Percentiles rank a stretch among this genome's conserved stretches.
phyloP scores from a whole-genome alignment of 2,329 filamentous ascomycete species.

The Emmonsia crescens region DNA sequence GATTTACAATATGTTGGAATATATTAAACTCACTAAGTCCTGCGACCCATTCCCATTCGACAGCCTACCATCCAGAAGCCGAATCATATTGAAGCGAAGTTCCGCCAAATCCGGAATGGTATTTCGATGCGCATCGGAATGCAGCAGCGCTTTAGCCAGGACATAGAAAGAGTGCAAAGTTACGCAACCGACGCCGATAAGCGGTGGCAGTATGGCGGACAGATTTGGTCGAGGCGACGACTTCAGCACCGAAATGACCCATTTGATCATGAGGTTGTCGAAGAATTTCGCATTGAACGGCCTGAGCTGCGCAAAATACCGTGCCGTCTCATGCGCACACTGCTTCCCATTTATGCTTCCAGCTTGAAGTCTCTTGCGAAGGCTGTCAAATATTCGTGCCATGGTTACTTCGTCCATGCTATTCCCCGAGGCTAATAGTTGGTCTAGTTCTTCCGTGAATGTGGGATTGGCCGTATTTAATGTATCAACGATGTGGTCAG shows the following conservation, averaged over 20 bases:
- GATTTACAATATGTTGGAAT: neutral
- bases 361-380: constrained; percentile 28
- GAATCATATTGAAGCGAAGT: constrained; percentile 23
- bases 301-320: constrained; percentile 34
- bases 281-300: constrained; percentile 35
- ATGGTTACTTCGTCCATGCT: constrained; percentile 38
- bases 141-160: constrained; percentile 24
- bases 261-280: constrained; percentile 33
- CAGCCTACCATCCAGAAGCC: constrained; percentile 20
- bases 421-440: constrained; percentile 34
- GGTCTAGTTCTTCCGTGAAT: constrained; percentile 37
- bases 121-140: constrained; percentile 14
- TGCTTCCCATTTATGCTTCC: constrained; percentile 20
- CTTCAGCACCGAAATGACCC: constrained; percentile 31
- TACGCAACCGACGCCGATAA: constrained; percentile 37
- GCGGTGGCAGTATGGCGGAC: constrained; percentile 26
- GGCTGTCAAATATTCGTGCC: constrained; percentile 31
- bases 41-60: constrained; percentile 11
- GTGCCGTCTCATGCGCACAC: constrained; percentile 27
- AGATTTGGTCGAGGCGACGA: constrained; percentile 25
- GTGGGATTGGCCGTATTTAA: constrained; percentile 29
- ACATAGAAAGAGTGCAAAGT: constrained; percentile 32
- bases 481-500: constrained; percentile 35
- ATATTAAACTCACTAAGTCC: constrained; percentile 23
- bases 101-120: constrained; percentile 19